Base-by-base conservation (phyloP, 805 yeast genomes). In the Candida ovalis region DNA sequence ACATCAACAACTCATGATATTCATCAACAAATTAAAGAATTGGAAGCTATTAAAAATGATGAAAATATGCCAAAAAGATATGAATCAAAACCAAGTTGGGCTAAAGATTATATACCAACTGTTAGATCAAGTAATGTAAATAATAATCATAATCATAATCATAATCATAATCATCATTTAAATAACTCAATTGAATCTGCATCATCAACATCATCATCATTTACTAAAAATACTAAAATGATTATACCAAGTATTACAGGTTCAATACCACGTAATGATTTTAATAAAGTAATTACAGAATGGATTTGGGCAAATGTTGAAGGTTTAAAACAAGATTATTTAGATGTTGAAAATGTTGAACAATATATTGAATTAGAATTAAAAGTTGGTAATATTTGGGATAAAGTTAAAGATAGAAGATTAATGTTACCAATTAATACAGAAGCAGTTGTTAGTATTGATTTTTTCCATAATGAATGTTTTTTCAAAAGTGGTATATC, bases 261-360 rank as follows among this genome's bases (percentile, higher is more conserved):
- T 4, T 75, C 86, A 0, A 82, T 82, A 40, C 94, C 94, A 1
- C 78, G 87, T 42, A 89, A 88, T 59, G 92, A 88, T 58, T 72
- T 88, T 49, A 86, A 91, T 5, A 80, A 91, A 60, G 80, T 87
- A 30, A 81, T 91, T 6, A 86, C 94, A 21, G 88, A 85, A 57
- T 91, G 97, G 97, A 75, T 91, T 8, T 90, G 86, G 73, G 90
- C 95, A 18, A 84, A 87, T 53, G 73, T 89, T 42, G 75, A 75
- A 40, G 87, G 87, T 30, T 76, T 88, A 36, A 77, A 80, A 36
- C 78, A 78, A 37, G 76, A 74, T 57, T 59, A 64, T 42, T 43
- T 51, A 2, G 64, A 63, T 44, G 54, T 63, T 18, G 61, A 62
- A 68, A 74, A 51, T 55, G 73, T 56, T 25, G 70, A 76, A 45